These are phyloP conservation scores for Leccinum uliginosum DNA, from an alignment of 768 basidiomycete species.

Conservation along the genomic window DNA sequence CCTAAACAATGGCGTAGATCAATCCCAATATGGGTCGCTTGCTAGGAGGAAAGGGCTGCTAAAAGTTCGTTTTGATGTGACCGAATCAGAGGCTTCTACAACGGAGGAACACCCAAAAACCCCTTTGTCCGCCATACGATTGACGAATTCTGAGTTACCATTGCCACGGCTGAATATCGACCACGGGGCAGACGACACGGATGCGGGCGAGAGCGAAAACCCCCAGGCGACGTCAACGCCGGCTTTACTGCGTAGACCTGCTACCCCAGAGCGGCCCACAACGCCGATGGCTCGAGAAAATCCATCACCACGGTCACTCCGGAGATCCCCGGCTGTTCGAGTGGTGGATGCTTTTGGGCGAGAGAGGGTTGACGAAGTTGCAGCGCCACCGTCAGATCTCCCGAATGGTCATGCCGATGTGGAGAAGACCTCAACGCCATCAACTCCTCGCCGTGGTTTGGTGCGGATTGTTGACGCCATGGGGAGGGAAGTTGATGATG, in stretches of 20 bases:
- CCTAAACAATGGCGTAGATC: constrained; percentile 16
- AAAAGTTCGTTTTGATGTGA: constrained; percentile 70
- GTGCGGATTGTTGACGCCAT: constrained; percentile 68
- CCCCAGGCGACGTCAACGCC: neutral
- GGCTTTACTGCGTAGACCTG: constrained; percentile 7
- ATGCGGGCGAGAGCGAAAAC: constrained; percentile 4
- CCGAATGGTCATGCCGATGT: constrained; percentile 16
- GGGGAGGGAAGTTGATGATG: constrained; percentile 53
- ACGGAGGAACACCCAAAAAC: constrained; percentile 25
- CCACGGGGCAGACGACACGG: constrained; percentile 7
- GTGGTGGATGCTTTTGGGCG: constrained; percentile 72
- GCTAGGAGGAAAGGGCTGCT: constrained; percentile 50
- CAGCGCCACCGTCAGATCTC: neutral
- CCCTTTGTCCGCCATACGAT: constrained; percentile 26
- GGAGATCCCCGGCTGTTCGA: constrained; percentile 52
- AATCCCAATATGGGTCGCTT: constrained; percentile 32
- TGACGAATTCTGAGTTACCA: constrained; percentile 21
- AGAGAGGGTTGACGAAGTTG: constrained; percentile 30
- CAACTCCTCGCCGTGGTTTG: constrained; percentile 31
- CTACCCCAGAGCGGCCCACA: constrained; percentile 21
- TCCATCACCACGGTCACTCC: constrained; percentile 33
- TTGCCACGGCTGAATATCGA: neutral
- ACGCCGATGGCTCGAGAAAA: constrained; percentile 25
- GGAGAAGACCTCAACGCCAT: constrained; percentile 11
- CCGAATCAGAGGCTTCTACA: constrained; percentile 31